These are phyloP conservation scores for Bodo saltans DNA, from an alignment of 78 protist genomes.

Conservation along the genomic window DNA sequence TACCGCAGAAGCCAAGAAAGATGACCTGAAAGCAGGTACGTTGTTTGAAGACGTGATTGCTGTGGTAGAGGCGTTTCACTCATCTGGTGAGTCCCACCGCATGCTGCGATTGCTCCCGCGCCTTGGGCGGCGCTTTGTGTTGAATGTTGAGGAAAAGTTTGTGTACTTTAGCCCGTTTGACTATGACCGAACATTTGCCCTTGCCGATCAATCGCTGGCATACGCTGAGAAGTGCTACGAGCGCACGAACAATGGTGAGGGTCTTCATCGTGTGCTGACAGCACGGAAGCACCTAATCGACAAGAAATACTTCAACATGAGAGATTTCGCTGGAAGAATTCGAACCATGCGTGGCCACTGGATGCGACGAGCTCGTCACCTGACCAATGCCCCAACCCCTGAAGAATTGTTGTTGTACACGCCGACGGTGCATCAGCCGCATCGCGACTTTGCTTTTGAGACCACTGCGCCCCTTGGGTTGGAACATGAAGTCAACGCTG, in stretches of 20 bases:
- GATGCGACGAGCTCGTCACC: not conserved
- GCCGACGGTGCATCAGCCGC: not conserved
- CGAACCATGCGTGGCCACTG: not conserved
- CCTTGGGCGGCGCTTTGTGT: not conserved
- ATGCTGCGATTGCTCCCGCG: not conserved
- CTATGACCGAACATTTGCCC: not conserved
- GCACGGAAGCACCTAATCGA: not conserved
- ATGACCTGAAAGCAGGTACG: not conserved
- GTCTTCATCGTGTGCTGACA: not conserved
- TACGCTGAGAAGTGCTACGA: not conserved
- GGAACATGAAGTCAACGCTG: not conserved
- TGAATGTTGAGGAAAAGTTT: not conserved
- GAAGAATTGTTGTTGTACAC: not conserved
- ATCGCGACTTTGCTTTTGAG: not conserved
- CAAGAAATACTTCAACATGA: not conserved
- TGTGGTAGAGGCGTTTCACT: not conserved
- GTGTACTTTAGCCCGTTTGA: not conserved
- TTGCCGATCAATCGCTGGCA: not conserved
- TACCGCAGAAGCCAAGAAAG: too few species aligned
- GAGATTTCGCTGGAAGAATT: not conserved
- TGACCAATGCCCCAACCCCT: not conserved
- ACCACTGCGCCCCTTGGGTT: not conserved
- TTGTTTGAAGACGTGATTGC: not conserved
- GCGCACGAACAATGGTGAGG: not conserved
- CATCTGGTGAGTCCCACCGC: not conserved